Conservation (phyloP, 2,329 filamentous ascomycete genomes). For the Penicillium freii region DNA sequence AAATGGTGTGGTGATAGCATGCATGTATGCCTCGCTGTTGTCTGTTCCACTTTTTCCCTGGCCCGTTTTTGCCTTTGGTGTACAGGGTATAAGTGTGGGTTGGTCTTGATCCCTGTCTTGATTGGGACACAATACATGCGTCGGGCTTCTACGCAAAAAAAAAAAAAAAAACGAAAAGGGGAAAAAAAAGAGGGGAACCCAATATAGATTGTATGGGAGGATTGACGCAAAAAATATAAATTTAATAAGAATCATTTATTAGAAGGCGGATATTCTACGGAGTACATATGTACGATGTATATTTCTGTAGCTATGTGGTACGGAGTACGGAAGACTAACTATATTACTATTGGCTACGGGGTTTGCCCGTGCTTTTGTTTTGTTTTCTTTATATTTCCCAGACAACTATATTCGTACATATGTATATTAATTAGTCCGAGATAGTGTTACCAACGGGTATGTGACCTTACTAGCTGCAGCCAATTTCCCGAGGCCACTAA, state of each 20-base stretch:
- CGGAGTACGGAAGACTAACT: too few species aligned
- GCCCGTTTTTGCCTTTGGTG: neutral
- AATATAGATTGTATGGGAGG: neutral
- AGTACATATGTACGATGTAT: too few species aligned
- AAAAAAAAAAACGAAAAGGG: neutral
- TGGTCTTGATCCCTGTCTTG: slow-evolving; percentile 6
- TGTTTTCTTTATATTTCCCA: neutral
- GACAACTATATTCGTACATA: neutral
- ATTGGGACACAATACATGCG: slow-evolving; percentile 12
- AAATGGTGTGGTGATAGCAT: neutral
- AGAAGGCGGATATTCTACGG: too few species aligned
- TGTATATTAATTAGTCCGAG: neutral
- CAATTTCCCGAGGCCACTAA: slow-evolving; percentile 1
- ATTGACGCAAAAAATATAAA: neutral
- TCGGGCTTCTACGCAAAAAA: slow-evolving; percentile 7
- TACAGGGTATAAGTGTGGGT: neutral
- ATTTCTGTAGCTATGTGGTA: too few species aligned
- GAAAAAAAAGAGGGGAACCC: slow-evolving; percentile 2
- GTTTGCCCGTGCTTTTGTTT: neutral
- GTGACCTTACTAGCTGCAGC: neutral
- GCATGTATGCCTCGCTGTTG: slow-evolving; percentile 1
- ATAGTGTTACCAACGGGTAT: neutral
- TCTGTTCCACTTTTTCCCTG: neutral
- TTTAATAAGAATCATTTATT: neutral
- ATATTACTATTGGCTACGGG: neutral